Conservation (phyloP, 2,329 filamentous ascomycete species). For the Aspergillus sp. region DNA sequence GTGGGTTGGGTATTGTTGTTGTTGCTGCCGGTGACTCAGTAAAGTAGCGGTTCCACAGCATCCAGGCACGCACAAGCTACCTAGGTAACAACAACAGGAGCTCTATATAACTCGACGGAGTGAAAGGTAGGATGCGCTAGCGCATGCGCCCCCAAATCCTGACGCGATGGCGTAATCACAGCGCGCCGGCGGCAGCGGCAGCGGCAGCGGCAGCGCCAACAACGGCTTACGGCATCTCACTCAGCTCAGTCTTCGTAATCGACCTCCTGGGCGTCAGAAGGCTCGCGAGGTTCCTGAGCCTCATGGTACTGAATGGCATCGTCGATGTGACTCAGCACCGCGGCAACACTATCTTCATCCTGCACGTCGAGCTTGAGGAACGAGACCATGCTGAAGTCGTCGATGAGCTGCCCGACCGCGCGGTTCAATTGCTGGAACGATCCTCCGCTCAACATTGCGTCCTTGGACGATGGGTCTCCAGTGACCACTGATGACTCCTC, state of each 20-base stretch:
- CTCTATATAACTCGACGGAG: background rate
- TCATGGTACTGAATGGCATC: constrained; percentile 93
- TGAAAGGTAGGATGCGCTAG: background rate
- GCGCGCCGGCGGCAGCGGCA: background rate
- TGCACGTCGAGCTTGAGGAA: constrained; percentile 88
- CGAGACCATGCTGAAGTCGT: constrained; percentile 97
- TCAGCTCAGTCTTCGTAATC: constrained; percentile 47
- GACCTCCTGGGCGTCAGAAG: constrained; percentile 64
- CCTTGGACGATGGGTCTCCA: constrained; percentile 64
- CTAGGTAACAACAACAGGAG: background rate
- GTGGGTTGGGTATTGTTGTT: background rate
- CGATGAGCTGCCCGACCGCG: constrained; percentile 87
- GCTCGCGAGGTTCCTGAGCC: constrained; percentile 86
- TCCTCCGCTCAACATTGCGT: constrained; percentile 74
- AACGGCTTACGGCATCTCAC: no score
- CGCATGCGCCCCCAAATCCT: background rate
- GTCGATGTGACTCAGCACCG: constrained; percentile 87
- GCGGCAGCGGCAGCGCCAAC: no score
- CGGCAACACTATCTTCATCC: constrained; percentile 86
- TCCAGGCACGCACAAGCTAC: background rate
- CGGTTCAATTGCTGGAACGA: constrained; percentile 82
- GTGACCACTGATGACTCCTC: constrained; percentile 50
- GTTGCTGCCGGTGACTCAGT: background rate
- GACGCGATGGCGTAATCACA: background rate
- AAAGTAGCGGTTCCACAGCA: background rate